phyloP scores from a whole-genome alignment of 2,329 filamentous ascomycete species.

The Fusarium veterinarium region DNA sequence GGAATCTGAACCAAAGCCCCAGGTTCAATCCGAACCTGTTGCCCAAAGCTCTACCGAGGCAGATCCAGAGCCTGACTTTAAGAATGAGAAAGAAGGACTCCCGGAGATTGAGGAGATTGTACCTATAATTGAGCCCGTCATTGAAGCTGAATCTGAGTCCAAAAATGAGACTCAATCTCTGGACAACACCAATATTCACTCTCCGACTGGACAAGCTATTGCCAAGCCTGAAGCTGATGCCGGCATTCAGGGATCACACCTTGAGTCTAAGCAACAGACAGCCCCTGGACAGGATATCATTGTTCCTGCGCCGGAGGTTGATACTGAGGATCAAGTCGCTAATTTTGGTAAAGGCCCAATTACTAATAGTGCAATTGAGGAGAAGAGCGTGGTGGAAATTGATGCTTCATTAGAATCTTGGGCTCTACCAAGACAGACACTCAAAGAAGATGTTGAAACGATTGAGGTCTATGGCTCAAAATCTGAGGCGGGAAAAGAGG shows the following conservation, averaged over 20 bases:
- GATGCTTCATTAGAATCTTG: background rate
- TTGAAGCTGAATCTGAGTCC: conserved; percentile 46
- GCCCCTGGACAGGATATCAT: conserved; percentile 33
- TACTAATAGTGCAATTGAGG: conserved; percentile 30
- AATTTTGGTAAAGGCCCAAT: conserved; percentile 4
- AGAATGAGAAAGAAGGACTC: conserved; percentile 39
- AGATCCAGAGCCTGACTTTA: conserved; percentile 30
- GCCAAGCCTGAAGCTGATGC: conserved; percentile 29
- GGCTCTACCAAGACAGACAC: background rate
- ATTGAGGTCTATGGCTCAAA: background rate
- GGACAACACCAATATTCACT: conserved; percentile 26
- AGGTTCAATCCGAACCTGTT: conserved; percentile 21
- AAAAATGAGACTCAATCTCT: conserved; percentile 42
- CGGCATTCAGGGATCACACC: conserved; percentile 15
- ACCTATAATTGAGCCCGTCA: conserved; percentile 44
- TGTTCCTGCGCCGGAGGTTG: conserved; percentile 35
- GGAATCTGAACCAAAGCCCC: conserved; percentile 28
- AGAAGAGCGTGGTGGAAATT: conserved; percentile 6
- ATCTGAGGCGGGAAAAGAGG: background rate
- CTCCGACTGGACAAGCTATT: conserved; percentile 26
- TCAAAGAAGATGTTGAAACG: conserved; percentile 2
- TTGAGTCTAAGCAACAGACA: conserved; percentile 31
- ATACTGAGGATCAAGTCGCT: conserved; percentile 25
- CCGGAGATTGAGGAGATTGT: conserved; percentile 41
- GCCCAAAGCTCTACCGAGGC: conserved; percentile 14